phyloP scores from a whole-genome alignment of 78 protist genomes.

The Dictyostelium capitatum region DNA sequence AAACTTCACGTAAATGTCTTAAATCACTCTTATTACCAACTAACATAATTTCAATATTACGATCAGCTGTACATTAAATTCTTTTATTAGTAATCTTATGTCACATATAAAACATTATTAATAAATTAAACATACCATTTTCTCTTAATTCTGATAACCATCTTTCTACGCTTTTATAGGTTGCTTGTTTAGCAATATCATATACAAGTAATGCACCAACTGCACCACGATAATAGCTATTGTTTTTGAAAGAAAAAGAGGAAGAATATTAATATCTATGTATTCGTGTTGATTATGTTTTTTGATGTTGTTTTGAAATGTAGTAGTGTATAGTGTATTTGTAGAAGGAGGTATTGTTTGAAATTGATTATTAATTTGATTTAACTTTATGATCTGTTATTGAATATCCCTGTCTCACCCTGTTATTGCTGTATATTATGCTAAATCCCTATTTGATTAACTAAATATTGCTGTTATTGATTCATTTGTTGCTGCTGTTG shows the following conservation, averaged over 20 bases:
- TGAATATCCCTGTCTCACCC: too few species aligned
- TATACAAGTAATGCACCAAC: conserved; percentile 94
- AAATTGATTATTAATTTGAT: too few species aligned
- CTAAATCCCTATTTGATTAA: background rate
- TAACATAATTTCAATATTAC: conserved; percentile 97
- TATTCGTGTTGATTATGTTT: background rate
- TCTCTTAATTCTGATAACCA: conserved; percentile 92
- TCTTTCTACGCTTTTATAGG: conserved; percentile 87
- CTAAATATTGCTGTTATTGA: background rate
- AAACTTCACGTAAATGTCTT: conserved; percentile 84
- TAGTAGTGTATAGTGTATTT: background rate
- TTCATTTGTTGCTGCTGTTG: background rate
- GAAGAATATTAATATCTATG: background rate
- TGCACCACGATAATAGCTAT: conserved; percentile 95
- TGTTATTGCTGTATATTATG: too few species aligned
- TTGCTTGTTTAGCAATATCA: conserved; percentile 74
- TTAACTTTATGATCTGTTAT: too few species aligned
- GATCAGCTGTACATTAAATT: conserved; percentile 68
- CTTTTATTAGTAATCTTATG: too few species aligned
- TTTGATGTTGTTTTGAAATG: background rate
- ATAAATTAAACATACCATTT: conserved; percentile 42
- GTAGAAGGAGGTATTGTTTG: too few species aligned
- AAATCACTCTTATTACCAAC: conserved; percentile 97
- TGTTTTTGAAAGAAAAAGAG: background rate
- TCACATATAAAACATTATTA: too few species aligned